A percentile compares a stretch with the other conserved stretches of the same genome.
phyloP scores from a whole-genome alignment of 2,329 filamentous ascomycete species.

The Monosporascus sp. region DNA sequence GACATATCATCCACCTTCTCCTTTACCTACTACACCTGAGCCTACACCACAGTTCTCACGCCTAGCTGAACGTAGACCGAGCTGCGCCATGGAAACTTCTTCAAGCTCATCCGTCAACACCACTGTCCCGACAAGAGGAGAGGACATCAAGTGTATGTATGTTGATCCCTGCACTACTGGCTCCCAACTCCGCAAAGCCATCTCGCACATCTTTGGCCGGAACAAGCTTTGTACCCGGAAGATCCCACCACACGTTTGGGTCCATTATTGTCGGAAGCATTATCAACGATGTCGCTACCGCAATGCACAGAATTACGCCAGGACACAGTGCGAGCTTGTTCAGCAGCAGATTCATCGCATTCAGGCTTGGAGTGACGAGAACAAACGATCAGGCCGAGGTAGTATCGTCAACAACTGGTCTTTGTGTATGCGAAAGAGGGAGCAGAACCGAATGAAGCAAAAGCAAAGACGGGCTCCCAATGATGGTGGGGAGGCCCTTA shows the following conservation, averaged over 20 bases:
- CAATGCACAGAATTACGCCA: constrained; percentile 54
- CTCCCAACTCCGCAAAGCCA: constrained; percentile 63
- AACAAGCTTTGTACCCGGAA: constrained; percentile 72
- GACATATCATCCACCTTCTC: constrained; percentile 13
- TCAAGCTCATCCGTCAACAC: constrained; percentile 10
- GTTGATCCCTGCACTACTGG: constrained; percentile 52
- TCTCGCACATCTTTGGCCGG: constrained; percentile 76
- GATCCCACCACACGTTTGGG: constrained; percentile 66
- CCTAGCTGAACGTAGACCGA: constrained; percentile 12
- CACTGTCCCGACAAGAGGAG: constrained; percentile 8
- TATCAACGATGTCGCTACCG: constrained; percentile 73
- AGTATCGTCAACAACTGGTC: constrained; percentile 55
- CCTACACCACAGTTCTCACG: constrained; percentile 20
- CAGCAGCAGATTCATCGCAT: constrained; percentile 57
- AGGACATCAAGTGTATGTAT: constrained; percentile 45
- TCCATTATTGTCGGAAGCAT: constrained; percentile 74
- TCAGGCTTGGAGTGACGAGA: constrained; percentile 54
- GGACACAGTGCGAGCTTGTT: constrained; percentile 59
- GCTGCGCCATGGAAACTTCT: constrained; percentile 14
- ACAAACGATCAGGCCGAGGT: constrained; percentile 29
- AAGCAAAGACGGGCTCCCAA: constrained; percentile 3
- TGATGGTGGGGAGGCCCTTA: not conserved
- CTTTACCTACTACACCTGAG: constrained; percentile 20
- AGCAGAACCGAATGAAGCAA: constrained; percentile 51
- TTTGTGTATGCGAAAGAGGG: constrained; percentile 58